phyloP scores from a whole-genome alignment of 2,329 filamentous ascomycete genomes.

The Eutypa lata region DNA sequence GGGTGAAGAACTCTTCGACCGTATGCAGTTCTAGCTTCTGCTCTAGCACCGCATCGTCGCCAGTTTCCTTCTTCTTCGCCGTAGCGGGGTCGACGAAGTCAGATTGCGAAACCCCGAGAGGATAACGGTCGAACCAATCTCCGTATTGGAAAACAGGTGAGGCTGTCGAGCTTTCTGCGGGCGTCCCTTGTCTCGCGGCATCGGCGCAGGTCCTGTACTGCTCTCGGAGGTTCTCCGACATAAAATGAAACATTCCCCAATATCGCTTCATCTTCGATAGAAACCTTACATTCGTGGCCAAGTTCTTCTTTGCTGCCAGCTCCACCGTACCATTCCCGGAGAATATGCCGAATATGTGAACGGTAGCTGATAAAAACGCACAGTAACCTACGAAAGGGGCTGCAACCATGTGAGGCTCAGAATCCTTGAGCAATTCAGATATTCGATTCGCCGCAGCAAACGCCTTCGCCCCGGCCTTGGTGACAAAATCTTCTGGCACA shows the following conservation, averaged over 20 bases:
- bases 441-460: slow-evolving; percentile 84
- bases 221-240: slow-evolving; percentile 87
- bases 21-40: slow-evolving; percentile 89
- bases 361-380: slow-evolving; percentile 86
- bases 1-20: slow-evolving; percentile 90
- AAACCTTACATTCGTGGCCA: slow-evolving; percentile 85
- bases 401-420: slow-evolving; percentile 74
- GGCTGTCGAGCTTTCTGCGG: slow-evolving; percentile 44
- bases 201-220: slow-evolving; percentile 84
- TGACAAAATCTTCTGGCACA: slow-evolving; percentile 74
- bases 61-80: slow-evolving; percentile 68
- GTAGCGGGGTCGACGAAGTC: slow-evolving; percentile 77
- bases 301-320: slow-evolving; percentile 74
- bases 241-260: slow-evolving; percentile 98
- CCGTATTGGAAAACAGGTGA: slow-evolving; percentile 86
- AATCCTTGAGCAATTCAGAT: slow-evolving; percentile 77
- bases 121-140: slow-evolving; percentile 96
- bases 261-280: slow-evolving; percentile 93
- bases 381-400: slow-evolving; percentile 95
- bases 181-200: slow-evolving; percentile 66
- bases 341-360: slow-evolving; percentile 92
- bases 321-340: slow-evolving; percentile 77
- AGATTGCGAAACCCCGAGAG: slow-evolving; percentile 80
- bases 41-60: slow-evolving; percentile 83
- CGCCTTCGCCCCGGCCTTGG: slow-evolving; percentile 70